phyloP scores from a whole-genome alignment of 768 basidiomycete genomes.

The Russula sp. region DNA sequence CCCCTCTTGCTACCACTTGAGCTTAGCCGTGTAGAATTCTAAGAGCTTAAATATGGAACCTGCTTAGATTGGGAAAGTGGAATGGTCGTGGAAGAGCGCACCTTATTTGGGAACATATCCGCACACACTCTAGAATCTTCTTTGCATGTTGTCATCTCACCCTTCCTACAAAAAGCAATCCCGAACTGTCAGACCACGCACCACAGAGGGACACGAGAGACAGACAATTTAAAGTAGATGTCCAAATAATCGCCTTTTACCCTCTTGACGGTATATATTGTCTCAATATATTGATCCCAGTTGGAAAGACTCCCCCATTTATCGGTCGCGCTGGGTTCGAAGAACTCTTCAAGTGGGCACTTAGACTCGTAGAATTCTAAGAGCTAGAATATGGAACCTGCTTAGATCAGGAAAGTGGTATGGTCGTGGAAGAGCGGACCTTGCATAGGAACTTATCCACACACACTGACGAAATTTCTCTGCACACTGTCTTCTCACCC shows the following conservation, averaged over 20 bases:
- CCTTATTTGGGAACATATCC: too few species aligned
- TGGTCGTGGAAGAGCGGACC: conserved; percentile 16
- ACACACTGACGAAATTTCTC: conserved; percentile 51
- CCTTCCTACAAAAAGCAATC: too few species aligned
- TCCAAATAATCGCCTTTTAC: conserved; percentile 45
- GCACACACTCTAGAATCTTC: too few species aligned
- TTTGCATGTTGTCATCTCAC: too few species aligned
- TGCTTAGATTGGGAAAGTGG: conserved; percentile 1
- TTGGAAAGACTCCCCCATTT: conserved; percentile 48
- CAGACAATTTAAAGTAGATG: conserved; percentile 74
- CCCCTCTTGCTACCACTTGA: too few species aligned
- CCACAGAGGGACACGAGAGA: conserved; percentile 18
- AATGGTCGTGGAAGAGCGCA: neutral
- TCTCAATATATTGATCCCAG: conserved; percentile 66
- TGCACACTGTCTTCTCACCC: conserved; percentile 48
- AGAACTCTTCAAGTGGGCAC: too few species aligned
- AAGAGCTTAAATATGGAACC: too few species aligned
- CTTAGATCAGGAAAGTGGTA: conserved; percentile 3
- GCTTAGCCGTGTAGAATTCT: too few species aligned
- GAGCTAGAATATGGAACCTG: too few species aligned
- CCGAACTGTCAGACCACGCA: too few species aligned
- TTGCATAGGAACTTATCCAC: conserved; percentile 67
- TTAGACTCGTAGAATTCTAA: too few species aligned
- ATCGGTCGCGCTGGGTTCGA: conserved; percentile 47
- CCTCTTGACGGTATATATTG: conserved; percentile 72